These are phyloP conservation scores for Hymenoscyphus fructigenus DNA, from an alignment of 2,329 filamentous ascomycete genomes.

Conservation along the genomic window DNA sequence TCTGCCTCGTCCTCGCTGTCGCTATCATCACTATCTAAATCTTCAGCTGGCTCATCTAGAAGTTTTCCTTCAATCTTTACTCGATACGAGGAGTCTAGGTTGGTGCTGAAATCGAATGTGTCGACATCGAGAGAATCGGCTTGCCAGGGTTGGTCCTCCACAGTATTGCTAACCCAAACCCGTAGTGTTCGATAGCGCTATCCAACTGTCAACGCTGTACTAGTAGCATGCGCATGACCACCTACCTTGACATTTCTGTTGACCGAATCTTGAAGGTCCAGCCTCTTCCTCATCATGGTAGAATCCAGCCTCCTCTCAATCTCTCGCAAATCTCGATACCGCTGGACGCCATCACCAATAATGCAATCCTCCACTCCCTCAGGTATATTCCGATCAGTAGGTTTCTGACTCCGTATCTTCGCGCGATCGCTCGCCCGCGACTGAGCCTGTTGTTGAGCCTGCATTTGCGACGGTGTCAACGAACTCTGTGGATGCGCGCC, in stretches of 20 bases:
- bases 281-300: conserved; percentile 87
- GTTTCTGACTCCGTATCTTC: conserved; percentile 81
- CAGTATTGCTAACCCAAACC: conserved; percentile 93
- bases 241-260: conserved; percentile 69
- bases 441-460: conserved; percentile 48
- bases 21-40: conserved; percentile 48
- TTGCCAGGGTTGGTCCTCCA: conserved; percentile 94
- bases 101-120: conserved; percentile 78
- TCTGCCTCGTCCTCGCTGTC: conserved; percentile 47
- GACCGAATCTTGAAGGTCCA: conserved; percentile 84
- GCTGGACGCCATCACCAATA: conserved; percentile 76
- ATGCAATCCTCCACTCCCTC: conserved; percentile 83
- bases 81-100: conserved; percentile 74
- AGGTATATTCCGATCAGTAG: conserved; percentile 91
- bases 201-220: background rate
- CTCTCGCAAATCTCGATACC: conserved; percentile 82
- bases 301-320: conserved; percentile 87
- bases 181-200: conserved; percentile 80
- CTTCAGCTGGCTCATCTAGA: conserved; percentile 66
- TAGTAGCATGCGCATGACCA: conserved; percentile 1
- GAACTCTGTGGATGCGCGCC: conserved; percentile 38
- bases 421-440: conserved; percentile 62
- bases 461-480: conserved; percentile 55
- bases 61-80: conserved; percentile 91
- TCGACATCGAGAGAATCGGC: conserved; percentile 65